phyloP scores from a whole-genome alignment of 768 basidiomycete genomes.

The Rhodotorula diobovata region DNA sequence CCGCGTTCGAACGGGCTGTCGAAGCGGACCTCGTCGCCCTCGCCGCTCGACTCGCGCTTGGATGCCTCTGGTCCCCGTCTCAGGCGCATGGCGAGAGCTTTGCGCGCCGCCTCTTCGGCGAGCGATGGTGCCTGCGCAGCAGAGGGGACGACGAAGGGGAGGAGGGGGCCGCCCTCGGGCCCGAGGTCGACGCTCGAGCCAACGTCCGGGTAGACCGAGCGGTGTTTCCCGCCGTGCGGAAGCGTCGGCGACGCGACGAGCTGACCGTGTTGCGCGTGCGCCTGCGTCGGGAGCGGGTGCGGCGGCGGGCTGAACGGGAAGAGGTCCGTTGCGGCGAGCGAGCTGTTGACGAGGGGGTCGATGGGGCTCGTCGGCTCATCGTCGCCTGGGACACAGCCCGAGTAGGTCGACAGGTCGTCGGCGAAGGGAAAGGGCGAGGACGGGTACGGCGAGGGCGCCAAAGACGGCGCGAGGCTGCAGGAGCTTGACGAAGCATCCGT shows the following conservation, averaged over 20 bases:
- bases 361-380: conserved; percentile 14
- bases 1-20: background rate
- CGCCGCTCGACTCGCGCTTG: background rate
- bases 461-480: background rate
- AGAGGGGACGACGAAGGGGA: background rate
- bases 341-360: conserved; percentile 23
- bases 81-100: background rate
- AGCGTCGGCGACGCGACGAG: conserved; percentile 11
- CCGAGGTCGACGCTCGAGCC: background rate
- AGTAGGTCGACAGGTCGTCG: background rate
- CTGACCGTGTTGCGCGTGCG: background rate
- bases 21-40: background rate
- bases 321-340: background rate
- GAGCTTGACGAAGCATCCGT: background rate
- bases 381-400: background rate
- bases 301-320: conserved; percentile 13
- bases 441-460: conserved; percentile 1
- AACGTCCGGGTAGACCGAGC: conserved; percentile 13
- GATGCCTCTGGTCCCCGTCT: background rate
- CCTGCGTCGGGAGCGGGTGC: background rate
- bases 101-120: background rate
- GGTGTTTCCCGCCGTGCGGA: conserved; percentile 7
- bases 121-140: background rate
- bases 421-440: conserved; percentile 29
- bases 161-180: background rate